Evolutionary conservation across 163 green algal species (phyloP).

Genomic region (Scenedesmus sp.): DNA sequence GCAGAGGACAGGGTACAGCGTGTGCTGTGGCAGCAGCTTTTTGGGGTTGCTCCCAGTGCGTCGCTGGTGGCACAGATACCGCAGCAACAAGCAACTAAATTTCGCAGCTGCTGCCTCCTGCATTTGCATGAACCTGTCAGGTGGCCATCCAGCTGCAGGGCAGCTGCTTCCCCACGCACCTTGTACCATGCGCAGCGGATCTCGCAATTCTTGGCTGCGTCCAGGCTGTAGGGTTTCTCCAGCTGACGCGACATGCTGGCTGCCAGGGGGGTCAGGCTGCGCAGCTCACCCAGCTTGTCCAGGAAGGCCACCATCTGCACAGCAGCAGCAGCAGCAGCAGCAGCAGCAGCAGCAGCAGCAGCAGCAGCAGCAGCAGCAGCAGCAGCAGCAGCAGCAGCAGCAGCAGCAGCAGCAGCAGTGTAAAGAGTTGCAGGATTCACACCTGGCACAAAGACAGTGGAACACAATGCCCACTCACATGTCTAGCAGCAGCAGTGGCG

Average conservation of each 20-base stretch:
- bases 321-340: background rate
- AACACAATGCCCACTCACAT: too few relatives aligned
- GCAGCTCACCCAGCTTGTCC: conserved; percentile 76
- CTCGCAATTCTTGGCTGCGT: conserved; percentile 80
- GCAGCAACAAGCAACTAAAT: too few relatives aligned
- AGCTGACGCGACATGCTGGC: conserved; percentile 65
- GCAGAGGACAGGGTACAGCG: background rate
- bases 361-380: background rate
- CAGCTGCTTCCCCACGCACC: too few relatives aligned
- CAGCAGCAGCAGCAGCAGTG: too few relatives aligned
- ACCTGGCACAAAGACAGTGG: too few relatives aligned
- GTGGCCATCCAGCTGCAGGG: background rate
- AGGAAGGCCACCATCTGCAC: conserved; percentile 83
- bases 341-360: background rate
- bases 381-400: too few relatives aligned
- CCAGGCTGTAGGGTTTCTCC: conserved; percentile 76
- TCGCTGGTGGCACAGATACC: too few relatives aligned
- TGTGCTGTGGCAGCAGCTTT: background rate
- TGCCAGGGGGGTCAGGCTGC: conserved; percentile 67
- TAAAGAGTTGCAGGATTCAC: too few relatives aligned
- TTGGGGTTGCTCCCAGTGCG: background rate
- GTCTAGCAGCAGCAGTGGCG: too few relatives aligned
- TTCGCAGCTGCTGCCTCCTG: background rate
- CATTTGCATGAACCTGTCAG: background rate
- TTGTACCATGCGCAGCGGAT: conserved; percentile 69